These are phyloP conservation scores for Venturia effusa DNA, from an alignment of 2,329 filamentous ascomycete genomes.

Conservation along the genomic window DNA sequence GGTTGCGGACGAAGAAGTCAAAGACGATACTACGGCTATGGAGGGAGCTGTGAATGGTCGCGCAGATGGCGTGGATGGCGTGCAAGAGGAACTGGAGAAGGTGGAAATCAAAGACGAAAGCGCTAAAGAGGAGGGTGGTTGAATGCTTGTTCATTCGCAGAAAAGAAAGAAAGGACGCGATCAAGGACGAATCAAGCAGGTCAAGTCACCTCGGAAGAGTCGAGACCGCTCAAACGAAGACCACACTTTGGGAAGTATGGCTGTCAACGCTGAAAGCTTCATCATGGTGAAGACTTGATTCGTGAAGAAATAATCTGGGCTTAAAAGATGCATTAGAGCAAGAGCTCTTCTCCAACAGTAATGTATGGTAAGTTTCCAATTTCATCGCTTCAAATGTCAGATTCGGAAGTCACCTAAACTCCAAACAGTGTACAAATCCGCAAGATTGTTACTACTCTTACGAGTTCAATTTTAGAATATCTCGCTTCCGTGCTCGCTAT, in stretches of 20 bases:
- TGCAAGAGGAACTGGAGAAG: conserved; percentile 6
- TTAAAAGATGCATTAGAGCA: not conserved
- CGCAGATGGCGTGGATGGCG: conserved; percentile 1
- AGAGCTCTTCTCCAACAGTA: not conserved
- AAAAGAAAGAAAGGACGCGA: not conserved
- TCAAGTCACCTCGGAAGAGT: not conserved
- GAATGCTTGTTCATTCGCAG: not conserved
- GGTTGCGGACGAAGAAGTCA: conserved; percentile 15
- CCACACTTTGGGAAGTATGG: too few species aligned
- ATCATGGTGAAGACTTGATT: not conserved
- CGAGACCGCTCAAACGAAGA: too few species aligned
- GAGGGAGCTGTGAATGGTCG: conserved; percentile 10
- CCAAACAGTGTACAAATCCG: not conserved
- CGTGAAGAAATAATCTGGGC: not conserved
- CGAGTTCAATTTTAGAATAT: not conserved
- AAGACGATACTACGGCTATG: conserved; percentile 10
- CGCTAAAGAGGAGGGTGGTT: not conserved
- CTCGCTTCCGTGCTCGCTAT: not conserved
- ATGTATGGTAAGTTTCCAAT: not conserved
- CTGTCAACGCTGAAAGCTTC: not conserved
- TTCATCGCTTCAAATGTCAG: not conserved
- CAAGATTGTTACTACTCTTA: not conserved
- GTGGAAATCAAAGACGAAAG: not conserved
- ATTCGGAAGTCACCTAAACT: not conserved
- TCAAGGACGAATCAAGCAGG: not conserved